Evolutionary conservation across 768 basidiomycete species (phyloP).

Genomic region (Hydnomerulius pinastri): DNA sequence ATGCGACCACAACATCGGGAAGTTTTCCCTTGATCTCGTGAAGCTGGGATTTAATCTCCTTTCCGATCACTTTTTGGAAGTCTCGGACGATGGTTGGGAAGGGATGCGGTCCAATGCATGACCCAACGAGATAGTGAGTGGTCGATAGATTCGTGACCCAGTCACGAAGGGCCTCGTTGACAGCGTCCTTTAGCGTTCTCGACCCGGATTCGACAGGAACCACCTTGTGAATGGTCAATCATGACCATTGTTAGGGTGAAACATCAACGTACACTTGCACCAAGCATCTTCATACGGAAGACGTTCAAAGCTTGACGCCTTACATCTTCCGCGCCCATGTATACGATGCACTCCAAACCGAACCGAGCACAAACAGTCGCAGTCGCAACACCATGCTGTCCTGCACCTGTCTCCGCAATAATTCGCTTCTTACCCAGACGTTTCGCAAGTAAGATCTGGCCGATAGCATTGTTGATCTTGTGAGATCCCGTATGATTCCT

Average conservation of each 20-base stretch:
- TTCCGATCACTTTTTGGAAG: constrained; percentile 93
- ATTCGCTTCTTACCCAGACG: constrained; percentile 95
- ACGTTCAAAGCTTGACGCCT: constrained; percentile 95
- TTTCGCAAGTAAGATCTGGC: constrained; percentile 94
- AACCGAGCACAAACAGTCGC: constrained; percentile 98
- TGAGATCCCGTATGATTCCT: constrained; percentile 99
- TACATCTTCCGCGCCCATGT: constrained; percentile 98
- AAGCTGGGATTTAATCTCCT: constrained; percentile 92
- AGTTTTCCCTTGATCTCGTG: constrained; percentile 74
- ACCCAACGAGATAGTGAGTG: constrained; percentile 97
- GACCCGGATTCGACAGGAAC: constrained; percentile 93
- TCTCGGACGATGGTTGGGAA: constrained; percentile 99
- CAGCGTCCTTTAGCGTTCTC: constrained; percentile 94
- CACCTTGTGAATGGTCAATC: constrained; percentile 54
- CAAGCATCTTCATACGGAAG: constrained; percentile 97
- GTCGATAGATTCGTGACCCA: constrained; percentile 96
- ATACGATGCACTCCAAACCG: constrained; percentile 91
- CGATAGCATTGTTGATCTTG: constrained; percentile 99
- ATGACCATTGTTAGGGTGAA: neutral
- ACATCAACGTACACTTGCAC: constrained; percentile 64
- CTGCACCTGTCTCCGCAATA: constrained; percentile 98
- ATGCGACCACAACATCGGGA: constrained; percentile 93
- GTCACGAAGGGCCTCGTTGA: constrained; percentile 97
- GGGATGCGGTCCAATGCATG: constrained; percentile 96
- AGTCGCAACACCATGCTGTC: constrained; percentile 98